Conservation (phyloP, 257 asterid species). For the Avicennia marina region DNA sequence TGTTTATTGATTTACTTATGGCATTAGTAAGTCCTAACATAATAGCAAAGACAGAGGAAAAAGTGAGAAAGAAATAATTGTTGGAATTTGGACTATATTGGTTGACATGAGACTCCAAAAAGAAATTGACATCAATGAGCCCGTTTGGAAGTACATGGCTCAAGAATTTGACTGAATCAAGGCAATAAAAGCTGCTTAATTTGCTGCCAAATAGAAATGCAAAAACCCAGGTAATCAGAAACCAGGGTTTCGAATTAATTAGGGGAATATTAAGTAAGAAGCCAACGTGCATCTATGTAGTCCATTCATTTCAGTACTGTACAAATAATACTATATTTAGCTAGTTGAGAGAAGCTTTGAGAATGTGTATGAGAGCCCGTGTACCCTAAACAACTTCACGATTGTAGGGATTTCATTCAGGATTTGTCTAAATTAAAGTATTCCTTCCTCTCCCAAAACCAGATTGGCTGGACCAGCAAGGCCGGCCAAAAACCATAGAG, state of each 20-base stretch:
- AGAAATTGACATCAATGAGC: too few species aligned
- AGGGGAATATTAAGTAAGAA: constrained; percentile 16
- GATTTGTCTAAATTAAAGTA: constrained; percentile 14
- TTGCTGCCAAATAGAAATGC: constrained; percentile 11
- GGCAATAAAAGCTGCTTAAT: too few species aligned
- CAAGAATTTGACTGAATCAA: too few species aligned
- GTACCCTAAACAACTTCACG: constrained; percentile 6
- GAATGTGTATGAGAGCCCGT: constrained; percentile 34
- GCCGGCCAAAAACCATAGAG: neutral
- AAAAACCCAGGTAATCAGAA: constrained; percentile 16
- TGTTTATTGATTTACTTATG: too few species aligned
- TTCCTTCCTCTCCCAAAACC: constrained; percentile 11
- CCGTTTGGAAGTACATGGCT: too few species aligned
- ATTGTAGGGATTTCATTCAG: constrained; percentile 17
- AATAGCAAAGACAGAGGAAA: too few species aligned
- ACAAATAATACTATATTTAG: constrained; percentile 20
- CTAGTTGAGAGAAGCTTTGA: constrained; percentile 3
- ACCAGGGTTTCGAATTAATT: constrained; percentile 26
- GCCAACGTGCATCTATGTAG: constrained; percentile 32
- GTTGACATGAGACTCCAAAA: too few species aligned
- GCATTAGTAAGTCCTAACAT: too few species aligned
- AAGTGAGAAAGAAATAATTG: too few species aligned
- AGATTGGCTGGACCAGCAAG: neutral
- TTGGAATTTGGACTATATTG: too few species aligned
- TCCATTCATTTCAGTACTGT: constrained; percentile 32